Conservation (phyloP, 2,329 filamentous ascomycete species). For the Blastomyces percursus region DNA sequence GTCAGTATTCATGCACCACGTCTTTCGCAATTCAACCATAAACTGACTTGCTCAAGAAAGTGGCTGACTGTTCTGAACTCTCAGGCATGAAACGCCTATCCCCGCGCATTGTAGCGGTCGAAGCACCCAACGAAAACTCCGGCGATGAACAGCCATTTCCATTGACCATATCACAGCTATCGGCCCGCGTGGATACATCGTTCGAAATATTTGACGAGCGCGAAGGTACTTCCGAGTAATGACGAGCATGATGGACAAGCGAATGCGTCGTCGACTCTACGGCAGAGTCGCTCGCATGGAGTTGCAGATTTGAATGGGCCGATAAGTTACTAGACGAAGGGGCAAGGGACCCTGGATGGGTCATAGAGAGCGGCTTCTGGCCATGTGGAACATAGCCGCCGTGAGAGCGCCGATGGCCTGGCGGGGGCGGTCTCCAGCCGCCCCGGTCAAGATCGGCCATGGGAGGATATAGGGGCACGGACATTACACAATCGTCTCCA, state of each 20-base stretch:
- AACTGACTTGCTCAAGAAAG: not conserved
- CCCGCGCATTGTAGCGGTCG: not conserved
- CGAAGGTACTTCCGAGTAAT: not conserved
- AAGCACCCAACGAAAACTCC: not conserved
- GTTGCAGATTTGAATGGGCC: not conserved
- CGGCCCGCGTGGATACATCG: not conserved
- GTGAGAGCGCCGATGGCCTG: conserved; percentile 4
- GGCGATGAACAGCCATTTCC: not conserved
- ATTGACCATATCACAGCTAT: not conserved
- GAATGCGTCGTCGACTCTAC: not conserved
- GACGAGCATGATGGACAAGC: not conserved
- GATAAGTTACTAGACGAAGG: not conserved
- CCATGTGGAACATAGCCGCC: not conserved
- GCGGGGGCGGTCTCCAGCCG: conserved; percentile 9
- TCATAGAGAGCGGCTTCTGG: not conserved
- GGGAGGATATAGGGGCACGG: conserved; percentile 9
- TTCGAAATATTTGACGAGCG: not conserved
- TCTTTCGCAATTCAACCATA: not conserved
- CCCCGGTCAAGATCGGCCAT: conserved; percentile 13
- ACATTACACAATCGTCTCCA: conserved; percentile 12
- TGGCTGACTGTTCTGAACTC: not conserved
- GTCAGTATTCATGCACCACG: not conserved
- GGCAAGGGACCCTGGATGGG: not conserved
- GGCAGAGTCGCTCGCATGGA: not conserved
- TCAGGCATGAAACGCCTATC: not conserved